phyloP scores from a whole-genome alignment of 495 filamentous ascomycete species.

The Articulospora tetracladia region DNA sequence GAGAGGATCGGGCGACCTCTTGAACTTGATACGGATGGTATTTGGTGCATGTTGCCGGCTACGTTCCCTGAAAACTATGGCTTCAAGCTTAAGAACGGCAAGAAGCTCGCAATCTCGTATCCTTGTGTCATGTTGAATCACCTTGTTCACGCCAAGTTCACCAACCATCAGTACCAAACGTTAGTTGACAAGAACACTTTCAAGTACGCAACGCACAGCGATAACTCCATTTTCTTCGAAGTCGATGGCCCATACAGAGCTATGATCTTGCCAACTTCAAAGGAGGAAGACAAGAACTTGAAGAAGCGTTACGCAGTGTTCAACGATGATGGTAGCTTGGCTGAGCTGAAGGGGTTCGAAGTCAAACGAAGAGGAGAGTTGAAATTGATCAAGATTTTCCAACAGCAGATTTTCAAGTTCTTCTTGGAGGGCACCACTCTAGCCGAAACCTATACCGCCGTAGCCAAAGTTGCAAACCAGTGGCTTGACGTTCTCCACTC shows the following conservation, averaged over 20 bases:
- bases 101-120: slow-evolving; percentile 92
- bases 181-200: slow-evolving; percentile 73
- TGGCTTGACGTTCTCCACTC: slow-evolving; percentile 94
- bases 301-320: slow-evolving; percentile 99
- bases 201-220: slow-evolving; percentile 91
- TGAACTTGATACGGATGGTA: slow-evolving; percentile 99
- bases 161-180: slow-evolving; percentile 95
- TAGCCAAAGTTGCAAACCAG: slow-evolving; percentile 91
- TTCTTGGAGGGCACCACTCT: slow-evolving; percentile 89
- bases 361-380: slow-evolving; percentile 97
- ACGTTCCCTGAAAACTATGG: slow-evolving; percentile 96
- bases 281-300: slow-evolving; percentile 98
- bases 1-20: slow-evolving; percentile 90
- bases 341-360: slow-evolving; percentile 98
- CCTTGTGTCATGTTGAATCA: slow-evolving; percentile 99
- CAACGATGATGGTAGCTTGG: slow-evolving; percentile 93
- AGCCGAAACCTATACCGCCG: slow-evolving; percentile 82
- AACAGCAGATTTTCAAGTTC: slow-evolving; percentile 98
- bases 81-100: slow-evolving; percentile 91
- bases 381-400: slow-evolving; percentile 99
- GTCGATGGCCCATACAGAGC: slow-evolving; percentile 96
- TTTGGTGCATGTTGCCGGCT: slow-evolving; percentile 98
- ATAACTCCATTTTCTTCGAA: slow-evolving; percentile 99
- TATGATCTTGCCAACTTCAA: slow-evolving; percentile 96
- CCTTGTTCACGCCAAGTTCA: slow-evolving; percentile 90